phyloP scores from a whole-genome alignment of 306 rosid species.

The Castanea crenata region DNA sequence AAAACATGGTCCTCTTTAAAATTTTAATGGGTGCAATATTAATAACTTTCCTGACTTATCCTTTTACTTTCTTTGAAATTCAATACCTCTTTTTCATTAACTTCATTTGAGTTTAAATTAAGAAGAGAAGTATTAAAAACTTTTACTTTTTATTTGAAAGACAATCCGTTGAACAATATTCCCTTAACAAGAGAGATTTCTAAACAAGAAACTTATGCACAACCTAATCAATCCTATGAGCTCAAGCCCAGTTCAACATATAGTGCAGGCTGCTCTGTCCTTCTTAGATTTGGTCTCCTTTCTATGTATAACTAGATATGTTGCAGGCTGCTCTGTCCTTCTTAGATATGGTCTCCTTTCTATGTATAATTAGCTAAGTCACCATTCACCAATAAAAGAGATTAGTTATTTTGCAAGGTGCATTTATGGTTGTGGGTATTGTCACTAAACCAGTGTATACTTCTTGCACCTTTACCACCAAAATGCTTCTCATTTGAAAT shows the following conservation, averaged over 20 bases:
- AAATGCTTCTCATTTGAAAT: background rate
- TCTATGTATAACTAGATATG: background rate
- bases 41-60: too few species aligned
- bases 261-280: background rate
- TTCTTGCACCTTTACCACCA: background rate
- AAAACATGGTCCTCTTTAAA: too few species aligned
- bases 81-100: too few species aligned
- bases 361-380: background rate
- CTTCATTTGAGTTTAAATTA: too few species aligned
- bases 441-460: background rate
- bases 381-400: background rate
- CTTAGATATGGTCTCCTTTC: background rate
- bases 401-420: background rate
- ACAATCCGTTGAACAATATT: too few species aligned
- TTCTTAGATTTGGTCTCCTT: background rate
- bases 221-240: slow-evolving; percentile 6
- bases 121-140: too few species aligned
- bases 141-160: too few species aligned
- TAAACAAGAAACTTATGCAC: background rate
- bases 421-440: background rate
- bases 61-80: too few species aligned
- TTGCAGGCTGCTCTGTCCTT: background rate
- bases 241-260: background rate
- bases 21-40: too few species aligned
- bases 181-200: too few species aligned